A percentile compares a stretch with the other conserved stretches of the same genome.
Evolutionary conservation across 371 early-diverging fungal species (phyloP).

Genomic region (Mortierella sp.): DNA sequence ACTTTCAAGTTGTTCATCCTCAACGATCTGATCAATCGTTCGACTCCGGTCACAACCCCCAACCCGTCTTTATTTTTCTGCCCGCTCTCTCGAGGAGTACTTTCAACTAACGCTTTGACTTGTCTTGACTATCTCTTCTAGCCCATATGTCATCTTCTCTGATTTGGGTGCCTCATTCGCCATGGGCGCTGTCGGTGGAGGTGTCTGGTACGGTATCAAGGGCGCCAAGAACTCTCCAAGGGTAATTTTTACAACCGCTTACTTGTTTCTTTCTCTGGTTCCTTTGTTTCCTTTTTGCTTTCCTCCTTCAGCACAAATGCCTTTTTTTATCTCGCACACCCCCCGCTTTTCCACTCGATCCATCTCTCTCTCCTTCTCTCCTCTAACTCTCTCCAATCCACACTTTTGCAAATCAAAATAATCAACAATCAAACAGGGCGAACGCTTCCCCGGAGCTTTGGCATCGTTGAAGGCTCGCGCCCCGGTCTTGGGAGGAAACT

Average conservation of each 20-base stretch:
- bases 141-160: conserved; percentile 97
- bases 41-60: neutral
- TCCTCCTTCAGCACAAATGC: conserved; percentile 5
- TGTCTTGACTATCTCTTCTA: conserved; percentile 27
- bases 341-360: neutral
- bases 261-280: neutral
- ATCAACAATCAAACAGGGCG: conserved; percentile 70
- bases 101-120: neutral
- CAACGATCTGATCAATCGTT: neutral
- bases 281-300: too few relatives aligned
- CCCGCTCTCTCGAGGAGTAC: neutral
- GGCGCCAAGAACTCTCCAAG: conserved; percentile 97
- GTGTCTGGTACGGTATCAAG: conserved; percentile 96
- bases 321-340: neutral
- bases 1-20: neutral
- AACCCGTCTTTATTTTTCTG: neutral
- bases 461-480: conserved; percentile 94
- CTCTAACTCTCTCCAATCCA: neutral
- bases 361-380: neutral
- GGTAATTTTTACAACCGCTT: conserved; percentile 60
- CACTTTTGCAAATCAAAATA: neutral
- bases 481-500: conserved; percentile 95
- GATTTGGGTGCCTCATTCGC: conserved; percentile 97
- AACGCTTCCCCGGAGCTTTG: conserved; percentile 89
- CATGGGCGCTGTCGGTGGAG: conserved; percentile 97